These are phyloP conservation scores for Margaritispora aquatica DNA, from an alignment of 495 filamentous ascomycete species.

Conservation along the genomic window DNA sequence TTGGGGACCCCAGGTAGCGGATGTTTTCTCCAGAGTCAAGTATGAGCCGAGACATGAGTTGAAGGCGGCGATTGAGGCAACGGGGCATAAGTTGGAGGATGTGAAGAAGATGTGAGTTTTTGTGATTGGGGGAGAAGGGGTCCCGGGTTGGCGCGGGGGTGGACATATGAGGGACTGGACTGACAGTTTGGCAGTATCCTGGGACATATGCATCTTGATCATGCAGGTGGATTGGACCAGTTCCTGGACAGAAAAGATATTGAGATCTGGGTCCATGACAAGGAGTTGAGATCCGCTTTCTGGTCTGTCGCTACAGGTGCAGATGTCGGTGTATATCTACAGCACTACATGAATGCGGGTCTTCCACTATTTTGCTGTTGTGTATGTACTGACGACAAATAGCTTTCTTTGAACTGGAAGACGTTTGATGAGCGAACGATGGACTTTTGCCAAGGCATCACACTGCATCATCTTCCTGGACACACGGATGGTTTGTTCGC, in stretches of 20 bases:
- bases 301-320: conserved; percentile 38
- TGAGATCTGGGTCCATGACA: conserved; percentile 46
- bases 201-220: conserved; percentile 48
- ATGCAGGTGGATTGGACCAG: conserved; percentile 46
- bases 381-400: neutral
- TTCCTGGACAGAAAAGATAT: conserved; percentile 39
- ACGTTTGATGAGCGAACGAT: conserved; percentile 32
- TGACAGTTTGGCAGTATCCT: conserved; percentile 32
- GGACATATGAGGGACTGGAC: neutral
- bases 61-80: conserved; percentile 37
- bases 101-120: conserved; percentile 34
- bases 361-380: neutral
- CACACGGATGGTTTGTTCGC: conserved; percentile 21
- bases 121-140: neutral
- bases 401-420: conserved; percentile 25
- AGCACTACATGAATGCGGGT: conserved; percentile 31
- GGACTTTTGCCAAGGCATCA: conserved; percentile 33
- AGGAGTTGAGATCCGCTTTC: conserved; percentile 43
- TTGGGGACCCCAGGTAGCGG: conserved; percentile 34
- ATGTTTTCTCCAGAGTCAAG: conserved; percentile 40
- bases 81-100: conserved; percentile 44
- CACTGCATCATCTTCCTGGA: conserved; percentile 31
- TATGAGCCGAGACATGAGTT: conserved; percentile 38
- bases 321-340: conserved; percentile 39
- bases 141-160: neutral